Base-by-base conservation (phyloP, 164 flowering plant genomes). In the Stephania japonica region DNA sequence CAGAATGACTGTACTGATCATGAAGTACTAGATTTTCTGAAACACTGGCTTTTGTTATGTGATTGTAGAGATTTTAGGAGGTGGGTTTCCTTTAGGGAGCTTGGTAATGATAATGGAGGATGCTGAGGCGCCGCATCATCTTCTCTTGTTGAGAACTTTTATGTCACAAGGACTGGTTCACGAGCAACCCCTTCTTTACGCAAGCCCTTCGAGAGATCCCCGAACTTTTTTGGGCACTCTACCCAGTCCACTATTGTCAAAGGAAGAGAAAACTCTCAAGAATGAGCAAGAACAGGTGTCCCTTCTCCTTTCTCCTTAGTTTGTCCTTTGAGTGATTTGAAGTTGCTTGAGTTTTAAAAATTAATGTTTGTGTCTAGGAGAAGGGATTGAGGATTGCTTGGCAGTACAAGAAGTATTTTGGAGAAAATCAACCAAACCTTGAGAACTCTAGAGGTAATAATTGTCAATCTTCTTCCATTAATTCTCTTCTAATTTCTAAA, bases 81-180 rank as follows among this genome's bases (percentile, higher is more conserved):
- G 98, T 76, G 99, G 99, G 69, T 86, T 90, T 69, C 72, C 88
- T 61, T 70, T 95, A 65, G 97, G 97, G 73, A 91, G 93, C 76
- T 75, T 95, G 41, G 88, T 95, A 13, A 83, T 95, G 93, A 83
- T 95, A 65, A 93, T 93, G 98, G 99, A 95, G 83, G 99, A 95
- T 69, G 76, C 92, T 42, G 98, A 95, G 81, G 94, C 97, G 0
- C 99, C 99, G 63, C 99, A 91, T 81, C 99, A 93, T 83, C 84
- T 95, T 87, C 88, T 93, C 42, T 84, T 95, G 76, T 72, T 95
- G 76, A 87, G 99, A 80, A 90, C 87, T 86, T 95, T 91, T 74
- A 93, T 95, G 99, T 87, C 98, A 69, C 99, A 91, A 79, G 98
- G 98, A 66, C 80, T 95, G 62, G 82, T 93, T 76, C 97, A 89